Conservation (phyloP, 2,329 filamentous ascomycete genomes). For the Calonectria ilicicola region DNA sequence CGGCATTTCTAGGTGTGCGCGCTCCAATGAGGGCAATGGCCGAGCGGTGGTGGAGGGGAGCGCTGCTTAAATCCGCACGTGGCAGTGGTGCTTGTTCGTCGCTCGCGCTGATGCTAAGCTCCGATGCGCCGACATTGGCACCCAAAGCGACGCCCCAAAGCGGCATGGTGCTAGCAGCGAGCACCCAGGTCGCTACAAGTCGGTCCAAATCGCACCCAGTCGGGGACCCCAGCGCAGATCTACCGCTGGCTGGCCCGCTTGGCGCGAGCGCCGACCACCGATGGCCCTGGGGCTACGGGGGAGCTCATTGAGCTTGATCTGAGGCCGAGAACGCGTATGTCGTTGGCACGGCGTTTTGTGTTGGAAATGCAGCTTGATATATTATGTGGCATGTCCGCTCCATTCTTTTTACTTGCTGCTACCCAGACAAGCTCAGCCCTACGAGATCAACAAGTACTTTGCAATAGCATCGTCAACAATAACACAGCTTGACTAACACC, state of each 20-base stretch:
- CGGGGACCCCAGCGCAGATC: constrained; percentile 15
- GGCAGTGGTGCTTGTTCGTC: not conserved
- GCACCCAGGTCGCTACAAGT: no score
- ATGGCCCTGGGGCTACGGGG: constrained; percentile 5
- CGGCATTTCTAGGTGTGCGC: not conserved
- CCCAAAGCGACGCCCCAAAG: constrained; percentile 23
- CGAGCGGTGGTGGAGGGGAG: not conserved
- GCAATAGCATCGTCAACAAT: not conserved
- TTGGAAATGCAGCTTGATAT: not conserved
- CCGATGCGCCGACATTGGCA: constrained; percentile 36
- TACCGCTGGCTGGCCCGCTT: constrained; percentile 2
- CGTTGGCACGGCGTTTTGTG: not conserved
- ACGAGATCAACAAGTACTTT: not conserved
- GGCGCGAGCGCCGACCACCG: constrained; percentile 29
- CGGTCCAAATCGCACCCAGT: no score
- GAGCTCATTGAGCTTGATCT: not conserved
- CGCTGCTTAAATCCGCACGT: constrained; percentile 10
- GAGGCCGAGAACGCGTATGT: not conserved
- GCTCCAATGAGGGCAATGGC: not conserved
- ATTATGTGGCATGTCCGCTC: not conserved
- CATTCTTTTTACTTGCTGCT: not conserved
- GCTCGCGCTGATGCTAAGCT: constrained; percentile 36
- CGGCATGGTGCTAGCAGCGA: constrained; percentile 22
- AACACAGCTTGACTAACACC: not conserved
- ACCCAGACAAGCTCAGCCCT: constrained; percentile 7